A percentile compares a stretch with the other conserved stretches of the same genome.
These are phyloP conservation scores for Cyclaneusma minus DNA, from an alignment of 2,329 filamentous ascomycete species.

Conservation along the genomic window DNA sequence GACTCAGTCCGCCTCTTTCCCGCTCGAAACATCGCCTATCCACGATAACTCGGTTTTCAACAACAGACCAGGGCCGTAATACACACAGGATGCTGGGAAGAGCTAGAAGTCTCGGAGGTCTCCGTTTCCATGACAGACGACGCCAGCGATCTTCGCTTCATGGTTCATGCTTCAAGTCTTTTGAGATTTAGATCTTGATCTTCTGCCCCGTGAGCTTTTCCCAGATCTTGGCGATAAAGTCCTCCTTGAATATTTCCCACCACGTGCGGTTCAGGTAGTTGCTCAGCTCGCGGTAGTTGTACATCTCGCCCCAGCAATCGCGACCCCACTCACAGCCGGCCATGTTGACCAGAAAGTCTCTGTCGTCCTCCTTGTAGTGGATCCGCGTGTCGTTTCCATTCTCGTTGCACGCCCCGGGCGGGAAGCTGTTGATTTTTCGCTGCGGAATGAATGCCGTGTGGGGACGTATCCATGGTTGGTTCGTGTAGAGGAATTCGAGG, in stretches of 20 bases:
- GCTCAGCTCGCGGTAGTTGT: constrained; percentile 82
- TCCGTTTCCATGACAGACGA: too few relatives aligned
- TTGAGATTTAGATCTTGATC: constrained; percentile 16
- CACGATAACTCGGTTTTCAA: too few relatives aligned
- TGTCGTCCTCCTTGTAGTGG: constrained; percentile 73
- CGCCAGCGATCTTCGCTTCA: too few relatives aligned
- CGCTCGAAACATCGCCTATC: too few relatives aligned
- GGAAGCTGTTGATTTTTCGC: constrained; percentile 88
- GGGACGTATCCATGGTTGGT: constrained; percentile 83
- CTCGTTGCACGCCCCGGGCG: constrained; percentile 73
- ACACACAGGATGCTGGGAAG: too few relatives aligned
- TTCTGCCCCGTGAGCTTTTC: constrained; percentile 44
- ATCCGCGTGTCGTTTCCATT: constrained; percentile 59
- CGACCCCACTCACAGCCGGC: constrained; percentile 93
- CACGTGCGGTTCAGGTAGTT: constrained; percentile 72
- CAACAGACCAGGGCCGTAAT: too few relatives aligned
- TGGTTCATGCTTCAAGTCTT: too few relatives aligned
- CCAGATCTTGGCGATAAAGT: constrained; percentile 43
- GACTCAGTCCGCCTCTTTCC: too few relatives aligned
- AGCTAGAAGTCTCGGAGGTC: too few relatives aligned
- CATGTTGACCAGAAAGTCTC: constrained; percentile 97
- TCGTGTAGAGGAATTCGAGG: constrained; percentile 77
- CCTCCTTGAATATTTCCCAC: constrained; percentile 66
- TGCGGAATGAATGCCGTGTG: constrained; percentile 83
- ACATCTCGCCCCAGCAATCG: constrained; percentile 97